A percentile compares a stretch with the other conserved stretches of the same genome.
Conservation (phyloP, 2,329 filamentous ascomycete species). For the Penicillium sp. region DNA sequence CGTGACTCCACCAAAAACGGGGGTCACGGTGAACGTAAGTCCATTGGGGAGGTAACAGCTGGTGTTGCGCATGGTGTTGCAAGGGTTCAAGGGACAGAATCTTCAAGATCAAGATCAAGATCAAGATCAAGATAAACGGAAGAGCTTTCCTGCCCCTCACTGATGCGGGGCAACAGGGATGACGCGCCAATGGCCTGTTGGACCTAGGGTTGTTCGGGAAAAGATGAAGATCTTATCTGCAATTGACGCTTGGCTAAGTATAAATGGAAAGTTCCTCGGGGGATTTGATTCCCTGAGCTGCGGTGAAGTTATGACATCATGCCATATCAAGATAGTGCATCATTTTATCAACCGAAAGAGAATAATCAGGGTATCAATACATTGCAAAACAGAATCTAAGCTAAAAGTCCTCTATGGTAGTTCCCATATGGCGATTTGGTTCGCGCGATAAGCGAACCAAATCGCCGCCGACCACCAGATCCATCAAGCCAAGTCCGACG, state of each 20-base stretch:
- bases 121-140: not conserved
- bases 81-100: not conserved
- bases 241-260: not conserved
- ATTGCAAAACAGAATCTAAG: constrained; percentile 1
- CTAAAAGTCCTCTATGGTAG: constrained; percentile 42
- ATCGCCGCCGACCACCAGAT: constrained; percentile 58
- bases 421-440: constrained; percentile 54
- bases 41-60: constrained; percentile 71
- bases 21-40: constrained; percentile 71
- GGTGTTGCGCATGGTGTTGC: constrained; percentile 25
- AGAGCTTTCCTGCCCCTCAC: constrained; percentile 9
- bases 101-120: not conserved
- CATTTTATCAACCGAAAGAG: not conserved
- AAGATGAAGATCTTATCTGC: no score
- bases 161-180: constrained; percentile 2
- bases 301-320: not conserved
- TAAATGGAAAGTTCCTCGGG: not conserved
- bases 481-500: constrained; percentile 64
- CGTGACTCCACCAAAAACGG: constrained; percentile 84
- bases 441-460: constrained; percentile 54
- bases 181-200: constrained; percentile 1
- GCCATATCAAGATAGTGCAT: not conserved
- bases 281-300: not conserved
- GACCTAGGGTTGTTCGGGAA: not conserved
- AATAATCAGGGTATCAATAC: constrained; percentile 9